Percentiles rank a stretch among this genome's conserved stretches.
These are phyloP conservation scores for Lanzia echinophila DNA, from an alignment of 2,329 filamentous ascomycete genomes.

Conservation along the genomic window DNA sequence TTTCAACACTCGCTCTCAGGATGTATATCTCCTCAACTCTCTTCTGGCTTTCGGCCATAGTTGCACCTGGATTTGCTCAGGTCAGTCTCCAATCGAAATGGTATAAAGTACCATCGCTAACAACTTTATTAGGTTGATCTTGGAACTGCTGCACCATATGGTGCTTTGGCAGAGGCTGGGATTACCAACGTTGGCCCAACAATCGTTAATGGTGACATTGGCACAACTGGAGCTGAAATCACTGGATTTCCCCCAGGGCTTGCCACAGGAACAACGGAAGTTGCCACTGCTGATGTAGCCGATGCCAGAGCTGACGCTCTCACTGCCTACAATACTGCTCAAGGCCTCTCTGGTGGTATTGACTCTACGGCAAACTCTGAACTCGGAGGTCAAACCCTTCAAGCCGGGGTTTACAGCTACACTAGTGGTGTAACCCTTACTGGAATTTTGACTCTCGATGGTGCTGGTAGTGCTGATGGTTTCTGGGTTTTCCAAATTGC, in stretches of 20 bases:
- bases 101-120: background rate
- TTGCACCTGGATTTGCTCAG: background rate
- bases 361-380: constrained; percentile 5
- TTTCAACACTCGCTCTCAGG: background rate
- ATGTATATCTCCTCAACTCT: background rate
- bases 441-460: constrained; percentile 12
- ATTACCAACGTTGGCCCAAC: constrained; percentile 16
- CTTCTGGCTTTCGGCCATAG: background rate
- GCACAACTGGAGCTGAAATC: constrained; percentile 15
- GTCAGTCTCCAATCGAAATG: background rate
- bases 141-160: constrained; percentile 12
- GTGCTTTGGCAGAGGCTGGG: constrained; percentile 7
- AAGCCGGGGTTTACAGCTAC: constrained; percentile 14
- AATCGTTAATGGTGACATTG: constrained; percentile 13
- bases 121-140: constrained; percentile 14
- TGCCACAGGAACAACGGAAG: constrained; percentile 5
- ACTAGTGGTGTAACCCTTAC: constrained; percentile 1
- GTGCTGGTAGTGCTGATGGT: constrained; percentile 2
- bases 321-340: constrained; percentile 10
- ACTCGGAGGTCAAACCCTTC: constrained; percentile 13
- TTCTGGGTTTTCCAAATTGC: constrained; percentile 14
- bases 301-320: constrained; percentile 8
- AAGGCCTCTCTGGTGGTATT: background rate
- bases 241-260: constrained; percentile 16
- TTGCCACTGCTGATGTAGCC: background rate